Conservation (phyloP, 2,329 filamentous ascomycete species). For the Neonectria coccinea region DNA sequence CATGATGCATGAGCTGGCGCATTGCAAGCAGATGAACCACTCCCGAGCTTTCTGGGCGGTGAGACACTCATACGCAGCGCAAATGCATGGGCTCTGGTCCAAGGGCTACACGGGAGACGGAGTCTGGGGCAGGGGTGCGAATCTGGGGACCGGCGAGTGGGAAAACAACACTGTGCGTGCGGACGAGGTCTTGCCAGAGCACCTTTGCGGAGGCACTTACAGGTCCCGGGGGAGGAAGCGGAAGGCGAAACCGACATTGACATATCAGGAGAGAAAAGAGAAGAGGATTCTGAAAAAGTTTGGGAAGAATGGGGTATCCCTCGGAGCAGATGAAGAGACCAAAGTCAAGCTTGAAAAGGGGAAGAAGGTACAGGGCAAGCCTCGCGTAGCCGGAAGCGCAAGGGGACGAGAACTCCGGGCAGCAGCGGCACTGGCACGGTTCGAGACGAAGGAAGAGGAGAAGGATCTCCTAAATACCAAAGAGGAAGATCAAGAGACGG, state of each 20-base stretch:
- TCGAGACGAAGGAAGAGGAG: conserved; percentile 69
- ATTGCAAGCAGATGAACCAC: conserved; percentile 94
- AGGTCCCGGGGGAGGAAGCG: conserved; percentile 69
- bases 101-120: conserved; percentile 83
- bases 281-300: conserved; percentile 81
- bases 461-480: conserved; percentile 8
- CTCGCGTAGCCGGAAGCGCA: conserved; percentile 79
- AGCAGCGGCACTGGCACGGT: conserved; percentile 80
- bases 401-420: conserved; percentile 81
- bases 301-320: conserved; percentile 73
- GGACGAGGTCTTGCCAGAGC: conserved; percentile 72
- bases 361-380: conserved; percentile 71
- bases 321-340: conserved; percentile 76
- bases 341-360: conserved; percentile 77
- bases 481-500: conserved; percentile 53
- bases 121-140: conserved; percentile 80
- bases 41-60: conserved; percentile 84
- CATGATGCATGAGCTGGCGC: conserved; percentile 93
- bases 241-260: conserved; percentile 64
- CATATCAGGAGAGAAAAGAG: conserved; percentile 80
- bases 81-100: conserved; percentile 78
- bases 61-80: conserved; percentile 76
- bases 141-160: conserved; percentile 71
- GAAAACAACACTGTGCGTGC: conserved; percentile 63
- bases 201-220: conserved; percentile 86